phyloP scores from a whole-genome alignment of 352 stramenopile species.

The Globisporangium rhizosaccharum region DNA sequence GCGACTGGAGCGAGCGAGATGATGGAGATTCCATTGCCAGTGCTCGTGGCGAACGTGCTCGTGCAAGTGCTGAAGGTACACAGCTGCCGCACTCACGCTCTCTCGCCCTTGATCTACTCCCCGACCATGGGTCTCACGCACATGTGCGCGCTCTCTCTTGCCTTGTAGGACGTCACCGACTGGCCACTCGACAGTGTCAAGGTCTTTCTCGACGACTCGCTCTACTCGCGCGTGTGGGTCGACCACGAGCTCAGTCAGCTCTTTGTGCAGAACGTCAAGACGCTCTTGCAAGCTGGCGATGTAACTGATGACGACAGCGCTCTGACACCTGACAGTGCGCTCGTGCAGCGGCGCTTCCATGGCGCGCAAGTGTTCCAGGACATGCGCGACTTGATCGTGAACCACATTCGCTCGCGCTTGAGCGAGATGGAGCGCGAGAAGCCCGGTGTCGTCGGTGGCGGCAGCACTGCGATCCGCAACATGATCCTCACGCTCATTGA shows the following conservation, averaged over 20 bases:
- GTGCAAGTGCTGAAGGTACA: slow-evolving; percentile 59
- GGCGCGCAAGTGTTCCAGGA: slow-evolving; percentile 33
- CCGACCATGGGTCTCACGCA: not conserved
- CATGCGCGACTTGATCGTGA: slow-evolving; percentile 61
- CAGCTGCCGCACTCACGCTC: not conserved
- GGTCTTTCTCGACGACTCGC: slow-evolving; percentile 82
- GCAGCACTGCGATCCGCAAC: slow-evolving; percentile 54
- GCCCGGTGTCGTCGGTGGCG: slow-evolving; percentile 19
- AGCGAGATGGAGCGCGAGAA: slow-evolving; percentile 70
- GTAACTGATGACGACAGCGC: slow-evolving; percentile 8
- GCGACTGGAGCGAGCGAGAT: slow-evolving; percentile 22
- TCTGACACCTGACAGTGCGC: not conserved
- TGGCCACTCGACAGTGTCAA: slow-evolving; percentile 84
- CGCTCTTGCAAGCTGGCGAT: slow-evolving; percentile 30
- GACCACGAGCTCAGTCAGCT: slow-evolving; percentile 74
- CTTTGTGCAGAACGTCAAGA: slow-evolving; percentile 82
- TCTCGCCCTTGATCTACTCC: not conserved
- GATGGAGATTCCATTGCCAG: slow-evolving; percentile 55
- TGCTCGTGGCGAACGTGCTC: slow-evolving; percentile 69
- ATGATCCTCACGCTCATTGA: slow-evolving; percentile 75
- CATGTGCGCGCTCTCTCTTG: not conserved
- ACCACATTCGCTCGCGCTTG: slow-evolving; percentile 57
- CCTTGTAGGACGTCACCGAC: slow-evolving; percentile 28
- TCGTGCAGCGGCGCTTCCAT: slow-evolving; percentile 47
- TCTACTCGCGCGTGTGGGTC: slow-evolving; percentile 77